A percentile compares a stretch with the other conserved stretches of the same genome.
Conservation (phyloP, 345 rosid species). For the Reutealis trisperma region DNA sequence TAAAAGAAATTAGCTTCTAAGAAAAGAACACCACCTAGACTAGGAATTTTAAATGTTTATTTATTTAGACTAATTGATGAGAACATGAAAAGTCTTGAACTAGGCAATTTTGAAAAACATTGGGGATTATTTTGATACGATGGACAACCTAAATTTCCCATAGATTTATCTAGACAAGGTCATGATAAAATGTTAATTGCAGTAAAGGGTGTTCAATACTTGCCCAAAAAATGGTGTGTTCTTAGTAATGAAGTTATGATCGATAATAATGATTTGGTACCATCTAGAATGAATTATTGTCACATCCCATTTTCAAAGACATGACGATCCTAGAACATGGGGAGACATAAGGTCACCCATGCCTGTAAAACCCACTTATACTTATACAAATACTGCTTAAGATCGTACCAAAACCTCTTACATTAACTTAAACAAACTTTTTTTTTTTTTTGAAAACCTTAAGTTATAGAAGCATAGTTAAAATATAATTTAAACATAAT, state of each 20-base stretch:
- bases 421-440: no score
- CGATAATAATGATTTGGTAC: neutral
- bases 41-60: slow-evolving; percentile 56
- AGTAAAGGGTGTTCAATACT: slow-evolving; percentile 65
- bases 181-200: slow-evolving; percentile 46
- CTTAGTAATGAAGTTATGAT: slow-evolving; percentile 28
- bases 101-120: slow-evolving; percentile 78
- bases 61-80: slow-evolving; percentile 78
- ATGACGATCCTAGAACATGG: no score
- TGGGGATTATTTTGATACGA: slow-evolving; percentile 89
- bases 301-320: no score
- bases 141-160: slow-evolving; percentile 64
- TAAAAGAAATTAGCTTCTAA: slow-evolving; percentile 51
- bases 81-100: slow-evolving; percentile 65
- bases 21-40: slow-evolving; percentile 65
- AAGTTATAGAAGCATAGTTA: no score
- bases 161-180: slow-evolving; percentile 66
- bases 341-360: no score
- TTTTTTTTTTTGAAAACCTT: no score
- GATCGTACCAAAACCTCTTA: no score
- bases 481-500: no score
- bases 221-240: slow-evolving; percentile 64
- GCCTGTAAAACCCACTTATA: no score
- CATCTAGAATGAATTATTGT: slow-evolving; percentile 28
- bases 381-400: no score